Evolutionary conservation across 352 stramenopile genomes (phyloP), one percentile per base, ranked within the genome.

Genomic region (Globisporangium paroecandrum): DNA sequence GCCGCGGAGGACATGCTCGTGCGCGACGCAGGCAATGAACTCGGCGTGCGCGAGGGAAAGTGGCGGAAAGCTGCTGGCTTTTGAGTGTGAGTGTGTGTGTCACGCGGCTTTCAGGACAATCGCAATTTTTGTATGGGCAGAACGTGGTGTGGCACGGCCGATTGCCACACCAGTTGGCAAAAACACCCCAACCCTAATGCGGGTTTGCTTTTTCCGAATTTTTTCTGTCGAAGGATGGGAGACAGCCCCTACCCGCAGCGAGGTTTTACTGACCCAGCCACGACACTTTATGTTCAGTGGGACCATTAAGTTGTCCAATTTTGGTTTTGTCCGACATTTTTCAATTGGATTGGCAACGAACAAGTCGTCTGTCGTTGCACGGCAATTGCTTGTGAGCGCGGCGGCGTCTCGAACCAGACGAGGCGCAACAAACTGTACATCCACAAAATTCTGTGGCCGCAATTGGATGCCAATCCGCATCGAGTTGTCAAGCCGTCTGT

Each of bases 21-120:
- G 58, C 38, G 15, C 58, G 36, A 62, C 56, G 56, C 56, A 62
- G 32, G 56, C 56, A 62, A 62, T 49, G 47, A 62, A 62, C 43
- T 49, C 43, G 10, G 10, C 34, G 24, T 27, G 53, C 32, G 25
- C 22, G 29, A 56, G 49, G 49, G 49, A 29, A 61, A 60, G 25
- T 47, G 54, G 54, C 54, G 55, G 18, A 34, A 34, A 20, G 13
- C 18, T 24, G 43, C 43, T 51, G 43, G 43, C 43, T 51, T 51
- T 51, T 51, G 43, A 51, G 41, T 49, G 15, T 46, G 36, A 43
- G 36, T 43, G 18, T 49, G 43, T 22, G 43, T 24, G 7, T 7
- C 18, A 4, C 3, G 18, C 18, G 6, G 43, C 15, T 51, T 38
- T 10, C 32, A 38, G 32, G 6, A 9, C 43, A 51, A 51, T 49